Conservation (phyloP, 108 stramenopile species). For the Skeletonema costatum region DNA sequence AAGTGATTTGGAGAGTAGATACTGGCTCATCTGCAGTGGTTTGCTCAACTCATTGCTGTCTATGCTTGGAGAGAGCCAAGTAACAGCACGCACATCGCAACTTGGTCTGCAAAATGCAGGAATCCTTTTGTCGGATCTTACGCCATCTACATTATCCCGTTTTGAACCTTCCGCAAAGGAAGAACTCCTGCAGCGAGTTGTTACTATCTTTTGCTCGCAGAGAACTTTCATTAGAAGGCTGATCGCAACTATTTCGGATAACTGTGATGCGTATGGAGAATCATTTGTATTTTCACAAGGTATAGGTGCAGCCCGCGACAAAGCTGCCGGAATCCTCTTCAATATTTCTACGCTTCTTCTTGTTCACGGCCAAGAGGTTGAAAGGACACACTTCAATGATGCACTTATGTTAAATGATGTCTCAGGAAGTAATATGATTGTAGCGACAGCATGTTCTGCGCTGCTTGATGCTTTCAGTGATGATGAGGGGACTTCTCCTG, state of each 20-base stretch:
- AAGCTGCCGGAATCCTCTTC: conserved; percentile 57
- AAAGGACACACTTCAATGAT: conserved; percentile 53
- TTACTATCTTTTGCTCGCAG: conserved; percentile 53
- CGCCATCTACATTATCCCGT: neutral
- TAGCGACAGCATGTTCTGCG: conserved; percentile 41
- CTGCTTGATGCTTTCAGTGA: conserved; percentile 51
- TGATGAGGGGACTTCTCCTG: conserved; percentile 21
- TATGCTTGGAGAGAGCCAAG: conserved; percentile 7
- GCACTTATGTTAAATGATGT: conserved; percentile 48
- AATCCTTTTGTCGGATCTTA: conserved; percentile 40
- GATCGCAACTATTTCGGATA: conserved; percentile 47
- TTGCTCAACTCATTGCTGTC: conserved; percentile 6
- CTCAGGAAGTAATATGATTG: conserved; percentile 13
- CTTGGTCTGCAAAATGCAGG: conserved; percentile 63
- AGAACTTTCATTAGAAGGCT: conserved; percentile 45
- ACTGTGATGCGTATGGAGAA: conserved; percentile 40
- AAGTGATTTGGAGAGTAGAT: neutral
- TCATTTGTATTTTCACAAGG: conserved; percentile 48
- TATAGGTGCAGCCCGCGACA: conserved; percentile 31
- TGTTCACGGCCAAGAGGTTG: neutral
- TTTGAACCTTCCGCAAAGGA: conserved; percentile 5
- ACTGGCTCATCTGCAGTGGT: conserved; percentile 14
- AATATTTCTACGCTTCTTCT: conserved; percentile 41
- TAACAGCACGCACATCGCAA: neutral
- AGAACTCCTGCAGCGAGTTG: conserved; percentile 15